Conservation (phyloP, 2,329 filamentous ascomycete genomes). For the Penicillium rolfsii region DNA sequence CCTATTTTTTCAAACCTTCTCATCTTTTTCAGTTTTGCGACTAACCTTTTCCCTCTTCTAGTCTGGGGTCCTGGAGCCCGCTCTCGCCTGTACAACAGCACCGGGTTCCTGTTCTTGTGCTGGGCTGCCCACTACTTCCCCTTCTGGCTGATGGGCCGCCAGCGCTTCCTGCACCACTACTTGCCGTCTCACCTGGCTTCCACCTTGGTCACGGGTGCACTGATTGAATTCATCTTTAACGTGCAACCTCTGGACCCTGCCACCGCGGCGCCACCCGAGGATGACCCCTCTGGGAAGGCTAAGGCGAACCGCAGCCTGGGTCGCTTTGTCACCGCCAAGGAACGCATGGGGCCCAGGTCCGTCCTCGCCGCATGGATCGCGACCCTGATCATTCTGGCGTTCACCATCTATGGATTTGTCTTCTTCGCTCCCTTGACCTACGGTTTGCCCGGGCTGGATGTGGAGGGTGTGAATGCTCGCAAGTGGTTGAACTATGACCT, state of each 20-base stretch:
- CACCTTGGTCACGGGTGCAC: constrained; percentile 81
- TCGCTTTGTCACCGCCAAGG: constrained; percentile 74
- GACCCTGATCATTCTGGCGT: constrained; percentile 66
- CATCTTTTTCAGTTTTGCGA: not conserved
- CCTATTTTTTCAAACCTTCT: not conserved
- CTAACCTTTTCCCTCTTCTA: constrained; percentile 29
- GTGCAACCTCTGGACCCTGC: constrained; percentile 65
- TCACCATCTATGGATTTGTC: constrained; percentile 77
- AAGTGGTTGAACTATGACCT: constrained; percentile 98
- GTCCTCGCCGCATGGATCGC: constrained; percentile 80
- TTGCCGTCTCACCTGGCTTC: constrained; percentile 92
- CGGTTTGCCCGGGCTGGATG: constrained; percentile 82
- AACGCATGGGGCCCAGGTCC: constrained; percentile 79
- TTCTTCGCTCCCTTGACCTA: constrained; percentile 97
- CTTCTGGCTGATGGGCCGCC: constrained; percentile 97
- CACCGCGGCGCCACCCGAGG: constrained; percentile 54
- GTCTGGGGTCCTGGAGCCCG: constrained; percentile 70
- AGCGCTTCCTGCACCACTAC: constrained; percentile 98
- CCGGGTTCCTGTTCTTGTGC: constrained; percentile 97
- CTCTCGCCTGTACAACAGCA: constrained; percentile 94
- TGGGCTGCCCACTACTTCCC: constrained; percentile 98
- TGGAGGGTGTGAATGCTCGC: constrained; percentile 75
- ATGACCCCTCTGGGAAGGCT: constrained; percentile 44
- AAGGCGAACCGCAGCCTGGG: constrained; percentile 45
- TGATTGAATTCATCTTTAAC: constrained; percentile 96